Evolutionary conservation across 1,284 basidiomycete genomes (phyloP).

Genomic region (Cystobasidium slooffiae): DNA sequence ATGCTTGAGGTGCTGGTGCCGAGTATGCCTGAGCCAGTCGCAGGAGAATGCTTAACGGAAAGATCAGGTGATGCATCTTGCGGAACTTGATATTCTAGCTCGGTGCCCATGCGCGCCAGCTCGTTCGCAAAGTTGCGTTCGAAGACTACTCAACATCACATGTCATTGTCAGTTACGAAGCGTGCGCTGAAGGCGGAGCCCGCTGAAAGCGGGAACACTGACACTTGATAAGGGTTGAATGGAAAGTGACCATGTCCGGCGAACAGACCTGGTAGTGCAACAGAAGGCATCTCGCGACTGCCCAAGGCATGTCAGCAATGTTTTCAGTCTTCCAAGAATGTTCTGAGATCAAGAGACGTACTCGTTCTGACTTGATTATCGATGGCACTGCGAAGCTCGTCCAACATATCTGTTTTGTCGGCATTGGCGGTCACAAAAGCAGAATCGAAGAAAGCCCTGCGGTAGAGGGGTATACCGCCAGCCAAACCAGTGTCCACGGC

Average conservation of each 20-base stretch:
- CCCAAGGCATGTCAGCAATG: conserved; percentile 3
- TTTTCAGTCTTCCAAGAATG: neutral
- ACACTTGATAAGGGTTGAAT: conserved; percentile 80
- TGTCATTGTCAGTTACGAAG: neutral
- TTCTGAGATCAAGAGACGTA: neutral
- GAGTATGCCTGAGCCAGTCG: neutral
- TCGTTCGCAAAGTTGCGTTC: conserved; percentile 87
- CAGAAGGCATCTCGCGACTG: conserved; percentile 80
- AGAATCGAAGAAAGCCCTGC: conserved; percentile 71
- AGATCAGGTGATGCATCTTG: neutral
- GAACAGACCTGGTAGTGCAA: conserved; percentile 82
- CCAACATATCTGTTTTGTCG: conserved; percentile 70
- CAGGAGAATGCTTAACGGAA: neutral
- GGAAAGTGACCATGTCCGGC: conserved; percentile 85
- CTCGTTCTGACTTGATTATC: conserved; percentile 73
- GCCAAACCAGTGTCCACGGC: conserved; percentile 81
- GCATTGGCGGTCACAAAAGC: conserved; percentile 72
- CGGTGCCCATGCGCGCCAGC: conserved; percentile 60
- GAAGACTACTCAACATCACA: conserved; percentile 64
- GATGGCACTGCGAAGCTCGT: conserved; percentile 72
- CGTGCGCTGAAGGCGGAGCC: neutral
- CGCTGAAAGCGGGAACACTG: conserved; percentile 48
- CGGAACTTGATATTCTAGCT: conserved; percentile 32
- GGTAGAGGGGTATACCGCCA: conserved; percentile 76
- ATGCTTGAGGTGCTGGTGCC: neutral